Conservation (phyloP, 345 rosid genomes). For the Pelargonium nanum region DNA sequence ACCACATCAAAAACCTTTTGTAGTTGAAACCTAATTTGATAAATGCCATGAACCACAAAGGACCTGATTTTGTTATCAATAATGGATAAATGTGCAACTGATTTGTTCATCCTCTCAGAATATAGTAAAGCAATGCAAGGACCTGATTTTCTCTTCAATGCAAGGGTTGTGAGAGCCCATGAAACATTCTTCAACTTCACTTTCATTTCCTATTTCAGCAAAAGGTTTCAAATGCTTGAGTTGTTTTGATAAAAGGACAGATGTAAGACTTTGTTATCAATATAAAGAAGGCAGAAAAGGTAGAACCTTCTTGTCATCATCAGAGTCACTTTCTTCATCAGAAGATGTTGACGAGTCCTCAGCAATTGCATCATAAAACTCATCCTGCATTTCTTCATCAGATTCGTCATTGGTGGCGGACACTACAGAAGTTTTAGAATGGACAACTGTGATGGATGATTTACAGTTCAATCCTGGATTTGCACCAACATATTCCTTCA, state of each 20-base stretch:
- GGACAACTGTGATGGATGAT: constrained; percentile 37
- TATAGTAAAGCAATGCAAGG: not conserved
- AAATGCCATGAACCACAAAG: not conserved
- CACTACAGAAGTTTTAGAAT: constrained; percentile 41
- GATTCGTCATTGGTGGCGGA: constrained; percentile 33
- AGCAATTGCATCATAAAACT: constrained; percentile 87
- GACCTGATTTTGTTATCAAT: too few species aligned
- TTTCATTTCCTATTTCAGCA: constrained; percentile 38
- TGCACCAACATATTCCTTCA: constrained; percentile 89
- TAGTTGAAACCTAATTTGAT: not conserved
- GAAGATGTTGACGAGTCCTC: constrained; percentile 60
- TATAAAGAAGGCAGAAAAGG: constrained; percentile 9
- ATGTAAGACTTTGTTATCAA: not conserved
- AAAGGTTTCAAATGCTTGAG: constrained; percentile 11
- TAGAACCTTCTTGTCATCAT: constrained; percentile 37
- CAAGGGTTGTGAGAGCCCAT: constrained; percentile 75
- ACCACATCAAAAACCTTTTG: not conserved
- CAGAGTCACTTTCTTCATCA: constrained; percentile 59
- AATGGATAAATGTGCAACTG: not conserved
- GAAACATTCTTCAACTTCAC: constrained; percentile 75
- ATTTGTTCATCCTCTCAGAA: not conserved
- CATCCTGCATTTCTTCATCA: constrained; percentile 53
- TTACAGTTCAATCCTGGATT: constrained; percentile 64
- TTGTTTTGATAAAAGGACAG: not conserved
- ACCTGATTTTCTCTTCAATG: constrained; percentile 72